Evolutionary conservation across 1,139 yeast species (phyloP).

Genomic region (Geotrichum reessii): DNA sequence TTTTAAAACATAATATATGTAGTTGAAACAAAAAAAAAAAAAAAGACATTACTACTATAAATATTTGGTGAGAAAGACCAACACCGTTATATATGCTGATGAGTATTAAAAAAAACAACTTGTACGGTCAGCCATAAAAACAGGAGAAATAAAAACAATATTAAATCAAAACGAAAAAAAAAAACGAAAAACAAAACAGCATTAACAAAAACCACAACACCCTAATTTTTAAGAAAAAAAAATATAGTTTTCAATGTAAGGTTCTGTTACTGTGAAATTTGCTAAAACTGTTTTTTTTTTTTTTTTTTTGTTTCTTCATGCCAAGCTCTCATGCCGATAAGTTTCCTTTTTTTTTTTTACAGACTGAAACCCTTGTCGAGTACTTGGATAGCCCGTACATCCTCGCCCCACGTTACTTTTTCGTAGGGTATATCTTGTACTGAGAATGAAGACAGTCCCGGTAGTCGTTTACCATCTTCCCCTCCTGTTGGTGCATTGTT

Average conservation of each 20-base stretch:
- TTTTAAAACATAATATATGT: too few species aligned
- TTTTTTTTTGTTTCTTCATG: neutral
- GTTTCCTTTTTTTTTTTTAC: neutral
- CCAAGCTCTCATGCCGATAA: too few species aligned
- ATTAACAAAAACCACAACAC: neutral
- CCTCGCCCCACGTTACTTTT: slow-evolving; percentile 31
- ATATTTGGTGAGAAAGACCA: neutral
- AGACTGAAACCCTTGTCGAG: slow-evolving; percentile 28
- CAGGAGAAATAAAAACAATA: neutral
- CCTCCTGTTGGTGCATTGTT: neutral
- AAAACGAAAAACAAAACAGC: neutral
- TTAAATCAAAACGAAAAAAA: neutral
- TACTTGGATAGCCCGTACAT: slow-evolving; percentile 32
- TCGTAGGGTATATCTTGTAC: slow-evolving; percentile 29
- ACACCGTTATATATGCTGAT: too few species aligned
- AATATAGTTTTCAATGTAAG: neutral
- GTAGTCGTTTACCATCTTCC: neutral
- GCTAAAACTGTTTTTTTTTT: too few species aligned
- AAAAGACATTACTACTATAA: neutral
- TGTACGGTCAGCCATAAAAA: neutral
- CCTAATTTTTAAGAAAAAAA: neutral
- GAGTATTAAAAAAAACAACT: neutral
- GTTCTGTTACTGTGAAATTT: too few species aligned
- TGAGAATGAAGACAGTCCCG: slow-evolving; percentile 8
- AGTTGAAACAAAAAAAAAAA: too few species aligned